Base-by-base conservation (phyloP, 2,329 filamentous ascomycete species). In the Pseudogymnoascus pannorum region DNA sequence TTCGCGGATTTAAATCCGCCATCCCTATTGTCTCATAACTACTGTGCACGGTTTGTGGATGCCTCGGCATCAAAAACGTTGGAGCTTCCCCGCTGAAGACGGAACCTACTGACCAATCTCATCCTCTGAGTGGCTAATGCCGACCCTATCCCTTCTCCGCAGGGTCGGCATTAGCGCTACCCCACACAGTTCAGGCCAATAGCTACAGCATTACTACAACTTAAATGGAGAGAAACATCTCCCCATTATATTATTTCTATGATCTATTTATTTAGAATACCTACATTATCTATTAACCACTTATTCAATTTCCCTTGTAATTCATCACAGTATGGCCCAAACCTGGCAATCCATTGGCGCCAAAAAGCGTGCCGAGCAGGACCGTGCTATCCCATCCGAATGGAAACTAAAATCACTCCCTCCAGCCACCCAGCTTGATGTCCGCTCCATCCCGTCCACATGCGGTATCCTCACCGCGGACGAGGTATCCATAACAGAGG, bases 401-500 rank as follows among this genome's bases (percentile, higher is more conserved):
- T 71, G 69, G 69, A 64, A 66, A 6, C 66, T 71, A 35, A 31
- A 64, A 20, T 62, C 62, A 12, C 65, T 58, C 6, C 68, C 68
- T 20, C 59, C 65, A 3, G 4, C 62, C 31, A 59, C 62, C 9
- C 61, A 59, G 18, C 63, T 66, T 18, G 64, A 70, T 57, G 68
- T 70, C 16, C 67, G 63, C 29, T 64, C 63, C 2, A 62, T 69
- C 33, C 67, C 68, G 35, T 59, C 58, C 62, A 64, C 59, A 7
- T 64, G 66, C 58, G 66, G 68, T 5, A 66, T 72, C 16, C 64
- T 72, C 9, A 68, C 59, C 31, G 20, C 62, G 2, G 35, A 61
- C 20, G 70, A 72, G 61, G 60, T 71, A 18, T 57, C 60, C 1
- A 71, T 72, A 42, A 72, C 70, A n/a, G 65, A 66, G 31, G 62